Percentiles rank a stretch among this genome's conserved stretches.
These are phyloP conservation scores for Gymnopilus junonius DNA, from an alignment of 768 basidiomycete species.

Conservation along the genomic window DNA sequence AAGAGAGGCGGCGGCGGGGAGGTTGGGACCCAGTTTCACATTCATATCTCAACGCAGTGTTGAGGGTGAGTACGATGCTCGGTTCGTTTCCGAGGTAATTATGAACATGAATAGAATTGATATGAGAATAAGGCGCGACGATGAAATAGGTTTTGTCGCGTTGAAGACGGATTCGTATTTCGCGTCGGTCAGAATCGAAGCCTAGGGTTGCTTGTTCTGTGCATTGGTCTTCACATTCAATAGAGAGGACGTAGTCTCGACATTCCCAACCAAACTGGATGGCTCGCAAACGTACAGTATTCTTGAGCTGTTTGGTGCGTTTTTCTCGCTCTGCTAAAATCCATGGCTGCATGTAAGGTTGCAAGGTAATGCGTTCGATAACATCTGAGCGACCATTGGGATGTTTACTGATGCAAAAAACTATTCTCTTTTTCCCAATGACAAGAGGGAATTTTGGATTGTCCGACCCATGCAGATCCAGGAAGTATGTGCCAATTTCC, in stretches of 20 bases:
- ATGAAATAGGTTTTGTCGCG: slow-evolving; percentile 35
- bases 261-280: slow-evolving; percentile 70
- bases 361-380: slow-evolving; percentile 38
- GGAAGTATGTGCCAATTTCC: slow-evolving; percentile 44
- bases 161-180: slow-evolving; percentile 45
- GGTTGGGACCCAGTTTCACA: background rate
- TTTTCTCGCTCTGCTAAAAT: slow-evolving; percentile 37
- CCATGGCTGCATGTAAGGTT: slow-evolving; percentile 48
- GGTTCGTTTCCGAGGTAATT: slow-evolving; percentile 33
- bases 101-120: slow-evolving; percentile 42
- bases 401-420: slow-evolving; percentile 34
- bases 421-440: slow-evolving; percentile 36
- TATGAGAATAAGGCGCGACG: slow-evolving; percentile 48
- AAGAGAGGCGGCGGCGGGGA: slow-evolving; percentile 40
- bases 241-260: slow-evolving; percentile 58
- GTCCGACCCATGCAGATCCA: slow-evolving; percentile 38
- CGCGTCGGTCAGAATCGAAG: slow-evolving; percentile 49
- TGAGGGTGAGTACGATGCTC: slow-evolving; percentile 48
- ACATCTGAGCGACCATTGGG: slow-evolving; percentile 34
- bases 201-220: slow-evolving; percentile 29
- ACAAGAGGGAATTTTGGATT: slow-evolving; percentile 19
- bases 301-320: slow-evolving; percentile 32
- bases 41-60: slow-evolving; percentile 34
- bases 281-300: slow-evolving; percentile 33
- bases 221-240: slow-evolving; percentile 55